These are phyloP conservation scores for Kitagawia praeruptora DNA, from an alignment of 129 eudicot genomes.

Conservation along the genomic window DNA sequence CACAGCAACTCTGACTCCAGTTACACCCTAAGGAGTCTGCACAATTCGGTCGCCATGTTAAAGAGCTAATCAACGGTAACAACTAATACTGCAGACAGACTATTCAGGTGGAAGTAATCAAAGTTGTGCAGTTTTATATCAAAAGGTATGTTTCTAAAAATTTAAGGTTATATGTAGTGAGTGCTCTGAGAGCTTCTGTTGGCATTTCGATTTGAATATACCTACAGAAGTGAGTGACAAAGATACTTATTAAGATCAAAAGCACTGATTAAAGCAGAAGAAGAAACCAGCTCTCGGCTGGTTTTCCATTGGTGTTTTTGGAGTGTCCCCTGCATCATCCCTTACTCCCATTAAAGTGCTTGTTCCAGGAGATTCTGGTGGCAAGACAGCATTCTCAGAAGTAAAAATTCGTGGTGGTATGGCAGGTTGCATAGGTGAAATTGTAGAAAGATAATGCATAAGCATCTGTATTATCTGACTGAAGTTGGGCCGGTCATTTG, in stretches of 20 bases:
- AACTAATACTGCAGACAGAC: constrained; percentile 11
- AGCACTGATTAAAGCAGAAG: constrained; percentile 60
- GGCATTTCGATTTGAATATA: not conserved
- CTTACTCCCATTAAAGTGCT: constrained; percentile 54
- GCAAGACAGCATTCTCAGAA: constrained; percentile 52
- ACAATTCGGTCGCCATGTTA: constrained; percentile 12
- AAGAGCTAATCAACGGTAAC: constrained; percentile 15
- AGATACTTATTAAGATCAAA: constrained; percentile 14
- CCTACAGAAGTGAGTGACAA: not conserved
- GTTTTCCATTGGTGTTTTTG: constrained; percentile 39
- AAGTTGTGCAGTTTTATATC: constrained; percentile 20
- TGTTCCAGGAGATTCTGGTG: constrained; percentile 81
- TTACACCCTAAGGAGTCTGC: constrained; percentile 13
- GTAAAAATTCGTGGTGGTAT: constrained; percentile 49
- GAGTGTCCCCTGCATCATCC: constrained; percentile 47
- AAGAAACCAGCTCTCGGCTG: constrained; percentile 30
- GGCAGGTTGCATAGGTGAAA: constrained; percentile 48
- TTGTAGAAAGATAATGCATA: constrained; percentile 45
- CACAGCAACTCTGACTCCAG: constrained; percentile 41
- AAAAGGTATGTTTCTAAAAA: constrained; percentile 14
- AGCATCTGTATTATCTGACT: constrained; percentile 79
- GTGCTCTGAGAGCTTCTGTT: not conserved
- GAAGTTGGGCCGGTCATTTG: constrained; percentile 71
- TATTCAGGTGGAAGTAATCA: not conserved
- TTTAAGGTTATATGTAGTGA: not conserved